Conservation (phyloP, 768 basidiomycete species). For the Psilocybe cubensis region DNA sequence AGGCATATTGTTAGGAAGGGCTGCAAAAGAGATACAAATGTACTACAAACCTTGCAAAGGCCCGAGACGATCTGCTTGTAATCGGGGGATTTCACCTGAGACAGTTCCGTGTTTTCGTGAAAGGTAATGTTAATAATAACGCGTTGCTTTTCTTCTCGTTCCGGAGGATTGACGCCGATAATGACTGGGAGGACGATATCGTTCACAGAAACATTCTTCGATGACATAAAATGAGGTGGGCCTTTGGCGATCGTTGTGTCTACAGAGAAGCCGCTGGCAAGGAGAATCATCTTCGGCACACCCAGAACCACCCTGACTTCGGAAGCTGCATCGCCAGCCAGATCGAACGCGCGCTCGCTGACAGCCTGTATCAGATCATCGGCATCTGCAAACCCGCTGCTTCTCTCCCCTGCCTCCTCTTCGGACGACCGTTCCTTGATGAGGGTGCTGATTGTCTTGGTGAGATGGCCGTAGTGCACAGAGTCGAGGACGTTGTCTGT, state of each 20-base stretch:
- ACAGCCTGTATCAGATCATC: constrained; percentile 39
- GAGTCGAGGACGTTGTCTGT: constrained; percentile 59
- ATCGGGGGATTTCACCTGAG: constrained; percentile 30
- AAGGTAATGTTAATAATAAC: constrained; percentile 59
- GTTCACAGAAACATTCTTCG: constrained; percentile 41
- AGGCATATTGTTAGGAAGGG: not conserved
- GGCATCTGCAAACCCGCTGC: constrained; percentile 28
- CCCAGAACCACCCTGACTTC: constrained; percentile 46
- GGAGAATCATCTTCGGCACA: constrained; percentile 54
- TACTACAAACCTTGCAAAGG: constrained; percentile 36
- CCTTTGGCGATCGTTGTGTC: constrained; percentile 33
- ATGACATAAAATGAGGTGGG: not conserved
- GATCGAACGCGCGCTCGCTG: constrained; percentile 36
- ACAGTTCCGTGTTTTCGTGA: constrained; percentile 29
- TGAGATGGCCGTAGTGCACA: constrained; percentile 67
- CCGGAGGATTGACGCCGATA: constrained; percentile 75
- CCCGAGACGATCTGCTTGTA: constrained; percentile 40
- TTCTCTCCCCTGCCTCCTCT: constrained; percentile 6
- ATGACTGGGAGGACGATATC: constrained; percentile 55
- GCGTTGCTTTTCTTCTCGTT: constrained; percentile 65
- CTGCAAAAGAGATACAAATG: not conserved
- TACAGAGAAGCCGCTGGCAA: constrained; percentile 46
- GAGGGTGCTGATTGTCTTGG: constrained; percentile 46
- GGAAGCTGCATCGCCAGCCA: constrained; percentile 38
- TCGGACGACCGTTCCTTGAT: constrained; percentile 26